Base-by-base conservation (phyloP, 768 basidiomycete genomes). In the Tephrocybe sp. region DNA sequence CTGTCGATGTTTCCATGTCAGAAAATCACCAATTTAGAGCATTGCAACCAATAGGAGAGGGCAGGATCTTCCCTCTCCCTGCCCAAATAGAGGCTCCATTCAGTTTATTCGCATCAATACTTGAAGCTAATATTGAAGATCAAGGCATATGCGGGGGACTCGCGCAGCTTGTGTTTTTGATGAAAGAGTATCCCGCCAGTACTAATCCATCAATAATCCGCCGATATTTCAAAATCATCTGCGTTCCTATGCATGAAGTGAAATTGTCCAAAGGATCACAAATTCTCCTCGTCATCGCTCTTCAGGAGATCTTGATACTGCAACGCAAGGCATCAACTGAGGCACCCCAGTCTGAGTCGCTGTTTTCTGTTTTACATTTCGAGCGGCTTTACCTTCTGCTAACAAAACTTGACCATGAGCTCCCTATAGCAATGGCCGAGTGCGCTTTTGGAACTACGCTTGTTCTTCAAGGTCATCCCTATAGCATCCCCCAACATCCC, bases 31-130 rank as follows among this genome's bases (percentile, higher is more conserved):
- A n/a, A n/a, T n/a, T n/a, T n/a, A n/a, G n/a, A n/a, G n/a, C n/a
- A n/a, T n/a, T n/a, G n/a, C n/a, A n/a, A n/a, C n/a, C n/a, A n/a
- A n/a, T n/a, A n/a, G n/a, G n/a, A n/a, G n/a, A n/a, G n/a, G n/a
- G n/a, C n/a, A n/a, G n/a, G n/a, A n/a, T n/a, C n/a, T n/a, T n/a
- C n/a, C n/a, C n/a, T n/a, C n/a, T n/a, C n/a, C n/a, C n/a, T n/a
- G n/a, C n/a, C 34, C 34, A 11, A n/a, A n/a, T n/a, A n/a, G 22
- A 40, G n/a, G 47, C 39, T 12, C 47, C 47, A 30, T 49, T 49
- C 12, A 41, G 47, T 7, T 31, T 22, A 11, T 9, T 49, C 7
- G 32, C 22, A 12, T 40, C 39, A 19, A 25, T 49, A 5, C 5
- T 41, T 1, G 47, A 40, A 19, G 47, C 47, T 3, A 22, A 15